Evolutionary conservation across 257 asterid species (phyloP).

Genomic region (Cruciata laevipes): DNA sequence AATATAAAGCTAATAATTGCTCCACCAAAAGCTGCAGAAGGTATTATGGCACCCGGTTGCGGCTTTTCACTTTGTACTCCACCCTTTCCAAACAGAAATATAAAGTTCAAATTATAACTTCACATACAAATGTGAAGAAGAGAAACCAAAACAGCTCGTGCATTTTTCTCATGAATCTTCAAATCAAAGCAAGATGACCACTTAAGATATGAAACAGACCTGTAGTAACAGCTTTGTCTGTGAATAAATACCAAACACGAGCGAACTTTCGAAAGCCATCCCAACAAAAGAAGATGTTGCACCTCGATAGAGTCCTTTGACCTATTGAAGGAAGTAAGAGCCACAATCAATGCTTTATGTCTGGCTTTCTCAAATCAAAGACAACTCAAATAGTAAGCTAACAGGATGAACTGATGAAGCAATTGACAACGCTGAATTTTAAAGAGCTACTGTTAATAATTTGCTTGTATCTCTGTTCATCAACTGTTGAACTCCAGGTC

Average conservation of each 20-base stretch:
- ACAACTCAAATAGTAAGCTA: background rate
- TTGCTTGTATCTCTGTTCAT: background rate
- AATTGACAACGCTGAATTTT: background rate
- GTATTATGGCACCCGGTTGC: constrained; percentile 55
- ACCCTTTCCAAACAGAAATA: constrained; percentile 40
- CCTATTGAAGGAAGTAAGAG: constrained; percentile 32
- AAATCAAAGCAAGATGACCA: background rate
- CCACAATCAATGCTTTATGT: background rate
- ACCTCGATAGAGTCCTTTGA: constrained; percentile 86
- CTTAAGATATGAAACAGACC: constrained; percentile 34
- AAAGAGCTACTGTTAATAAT: background rate
- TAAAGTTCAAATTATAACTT: background rate
- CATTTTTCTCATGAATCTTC: constrained; percentile 4
- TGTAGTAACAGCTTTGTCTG: constrained; percentile 71
- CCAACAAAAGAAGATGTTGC: constrained; percentile 89
- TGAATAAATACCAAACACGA: constrained; percentile 83
- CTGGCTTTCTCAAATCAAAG: background rate
- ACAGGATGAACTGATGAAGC: background rate
- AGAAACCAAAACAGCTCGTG: constrained; percentile 5
- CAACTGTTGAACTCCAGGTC: background rate
- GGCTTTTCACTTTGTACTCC: constrained; percentile 51
- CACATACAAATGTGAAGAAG: background rate
- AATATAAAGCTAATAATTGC: constrained; percentile 70
- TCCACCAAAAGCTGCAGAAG: constrained; percentile 83
- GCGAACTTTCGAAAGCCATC: constrained; percentile 92